Conservation (phyloP, 352 stramenopile genomes). For the Aphanomyces invadans region DNA sequence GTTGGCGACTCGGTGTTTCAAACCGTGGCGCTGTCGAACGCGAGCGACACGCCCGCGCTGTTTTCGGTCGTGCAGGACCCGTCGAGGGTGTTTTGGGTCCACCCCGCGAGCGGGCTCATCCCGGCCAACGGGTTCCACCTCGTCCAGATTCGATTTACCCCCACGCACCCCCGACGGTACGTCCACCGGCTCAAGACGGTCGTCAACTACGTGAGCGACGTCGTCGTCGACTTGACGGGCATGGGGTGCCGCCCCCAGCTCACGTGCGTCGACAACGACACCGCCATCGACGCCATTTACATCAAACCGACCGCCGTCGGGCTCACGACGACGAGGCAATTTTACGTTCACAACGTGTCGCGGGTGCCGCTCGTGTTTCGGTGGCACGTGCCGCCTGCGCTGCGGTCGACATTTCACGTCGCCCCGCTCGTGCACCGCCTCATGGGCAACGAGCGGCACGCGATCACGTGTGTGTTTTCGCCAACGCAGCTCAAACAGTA, state of each 20-base stretch:
- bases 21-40: conserved; percentile 81
- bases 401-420: conserved; percentile 55
- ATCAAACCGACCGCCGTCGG: conserved; percentile 82
- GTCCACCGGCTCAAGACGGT: conserved; percentile 51
- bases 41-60: conserved; percentile 78
- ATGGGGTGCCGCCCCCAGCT: conserved; percentile 51
- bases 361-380: conserved; percentile 81
- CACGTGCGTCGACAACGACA: conserved; percentile 27
- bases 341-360: conserved; percentile 70
- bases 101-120: conserved; percentile 60
- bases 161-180: conserved; percentile 42
- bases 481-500: conserved; percentile 71
- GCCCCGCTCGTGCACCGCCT: conserved; percentile 64
- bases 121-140: conserved; percentile 70
- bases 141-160: conserved; percentile 69
- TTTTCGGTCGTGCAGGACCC: conserved; percentile 74
- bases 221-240: conserved; percentile 49
- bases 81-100: conserved; percentile 56
- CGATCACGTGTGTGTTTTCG: conserved; percentile 69
- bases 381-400: conserved; percentile 57
- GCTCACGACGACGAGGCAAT: conserved; percentile 41
- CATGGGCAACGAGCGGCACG: conserved; percentile 64
- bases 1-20: conserved; percentile 86
- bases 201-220: conserved; percentile 57
- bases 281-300: conserved; percentile 38